Conservation (phyloP, 1,284 basidiomycete species). For the Baeospora myosura region DNA sequence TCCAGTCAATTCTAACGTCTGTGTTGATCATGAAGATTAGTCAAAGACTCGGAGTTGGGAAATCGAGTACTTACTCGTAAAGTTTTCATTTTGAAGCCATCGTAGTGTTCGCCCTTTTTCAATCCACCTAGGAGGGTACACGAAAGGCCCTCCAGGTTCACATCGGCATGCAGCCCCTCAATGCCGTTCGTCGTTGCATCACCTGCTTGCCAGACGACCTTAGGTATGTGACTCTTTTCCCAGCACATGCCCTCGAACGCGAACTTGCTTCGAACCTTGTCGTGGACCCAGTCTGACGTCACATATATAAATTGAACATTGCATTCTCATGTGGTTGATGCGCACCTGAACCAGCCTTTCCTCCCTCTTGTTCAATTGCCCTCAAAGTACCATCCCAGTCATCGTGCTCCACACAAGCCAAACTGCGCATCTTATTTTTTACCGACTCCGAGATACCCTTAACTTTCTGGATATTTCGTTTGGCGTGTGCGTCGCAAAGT, state of each 20-base stretch:
- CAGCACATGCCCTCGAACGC: constrained; percentile 12
- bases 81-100: constrained; percentile 10
- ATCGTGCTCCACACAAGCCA: constrained; percentile 10
- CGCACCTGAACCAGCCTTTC: constrained; percentile 10
- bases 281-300: constrained; percentile 11
- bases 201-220: constrained; percentile 10
- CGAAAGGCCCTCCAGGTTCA: constrained; percentile 11
- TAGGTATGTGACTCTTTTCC: constrained; percentile 14
- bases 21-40: not conserved
- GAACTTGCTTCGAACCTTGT: constrained; percentile 12
- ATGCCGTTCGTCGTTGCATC: constrained; percentile 5
- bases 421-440: constrained; percentile 8
- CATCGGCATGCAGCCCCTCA: constrained; percentile 11
- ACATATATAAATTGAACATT: not conserved
- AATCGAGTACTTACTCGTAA: constrained; percentile 2
- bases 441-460: constrained; percentile 8
- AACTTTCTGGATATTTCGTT: constrained; percentile 9
- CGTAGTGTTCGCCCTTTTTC: constrained; percentile 8
- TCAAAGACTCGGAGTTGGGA: not conserved
- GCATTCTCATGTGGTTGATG: not conserved
- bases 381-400: constrained; percentile 12
- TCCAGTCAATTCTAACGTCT: constrained; percentile 9
- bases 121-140: constrained; percentile 12
- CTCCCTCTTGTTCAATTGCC: constrained; percentile 7
- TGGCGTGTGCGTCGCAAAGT: constrained; percentile 11